These are phyloP conservation scores for Monascus ruber DNA, from an alignment of 2,329 filamentous ascomycete species.

Conservation along the genomic window DNA sequence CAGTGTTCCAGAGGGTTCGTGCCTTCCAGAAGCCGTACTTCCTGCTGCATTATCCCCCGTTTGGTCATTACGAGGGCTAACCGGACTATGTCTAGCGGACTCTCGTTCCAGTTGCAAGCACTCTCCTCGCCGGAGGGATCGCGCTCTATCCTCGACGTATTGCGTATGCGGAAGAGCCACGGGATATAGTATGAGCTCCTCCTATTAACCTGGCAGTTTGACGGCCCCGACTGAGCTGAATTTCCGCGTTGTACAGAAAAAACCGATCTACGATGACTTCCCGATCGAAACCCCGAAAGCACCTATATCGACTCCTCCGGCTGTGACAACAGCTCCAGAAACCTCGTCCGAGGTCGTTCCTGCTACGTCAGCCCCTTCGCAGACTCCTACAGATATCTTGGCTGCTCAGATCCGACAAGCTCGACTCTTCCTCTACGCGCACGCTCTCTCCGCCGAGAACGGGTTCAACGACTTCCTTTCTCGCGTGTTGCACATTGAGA, in stretches of 20 bases:
- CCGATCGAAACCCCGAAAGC: slow-evolving; percentile 19
- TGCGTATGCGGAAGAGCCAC: slow-evolving; percentile 32
- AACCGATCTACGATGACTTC: slow-evolving; percentile 35
- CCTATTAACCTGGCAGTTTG: not conserved
- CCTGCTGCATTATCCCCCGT: no score
- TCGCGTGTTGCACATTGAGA: slow-evolving; percentile 71
- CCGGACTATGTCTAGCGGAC: slow-evolving; percentile 15
- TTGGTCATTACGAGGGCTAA: no score
- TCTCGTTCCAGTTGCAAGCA: slow-evolving; percentile 29
- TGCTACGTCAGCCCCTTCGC: slow-evolving; percentile 24
- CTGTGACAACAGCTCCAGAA: slow-evolving; percentile 2
- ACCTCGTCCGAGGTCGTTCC: not conserved
- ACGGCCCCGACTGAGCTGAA: not conserved
- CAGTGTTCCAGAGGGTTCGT: slow-evolving; percentile 30
- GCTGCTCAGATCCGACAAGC: slow-evolving; percentile 69
- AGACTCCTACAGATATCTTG: slow-evolving; percentile 81
- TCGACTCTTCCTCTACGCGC: slow-evolving; percentile 67
- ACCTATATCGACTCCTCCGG: slow-evolving; percentile 10
- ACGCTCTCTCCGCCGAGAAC: slow-evolving; percentile 65
- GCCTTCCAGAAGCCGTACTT: not conserved
- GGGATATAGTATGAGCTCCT: slow-evolving; percentile 20
- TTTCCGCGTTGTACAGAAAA: slow-evolving; percentile 17
- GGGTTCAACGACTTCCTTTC: slow-evolving; percentile 73
- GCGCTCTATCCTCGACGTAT: slow-evolving; percentile 30
- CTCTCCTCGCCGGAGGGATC: slow-evolving; percentile 29